These are phyloP conservation scores for Phytophthora ramorum DNA, from an alignment of 352 stramenopile genomes.

Conservation along the genomic window DNA sequence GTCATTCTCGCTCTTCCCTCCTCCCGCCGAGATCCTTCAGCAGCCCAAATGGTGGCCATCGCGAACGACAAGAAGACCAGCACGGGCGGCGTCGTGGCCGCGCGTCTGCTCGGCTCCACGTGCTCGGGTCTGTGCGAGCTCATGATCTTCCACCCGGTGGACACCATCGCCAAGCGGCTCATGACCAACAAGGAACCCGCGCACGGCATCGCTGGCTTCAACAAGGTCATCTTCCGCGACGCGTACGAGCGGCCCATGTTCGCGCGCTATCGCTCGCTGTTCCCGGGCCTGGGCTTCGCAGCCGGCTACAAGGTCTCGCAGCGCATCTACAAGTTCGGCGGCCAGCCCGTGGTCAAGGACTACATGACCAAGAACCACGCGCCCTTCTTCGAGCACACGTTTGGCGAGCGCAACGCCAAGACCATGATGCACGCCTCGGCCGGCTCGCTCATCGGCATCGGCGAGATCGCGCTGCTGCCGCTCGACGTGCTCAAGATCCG, in stretches of 20 bases:
- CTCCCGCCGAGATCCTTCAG: constrained; percentile 18
- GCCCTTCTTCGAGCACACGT: constrained; percentile 87
- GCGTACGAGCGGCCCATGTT: constrained; percentile 80
- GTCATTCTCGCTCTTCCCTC: constrained; percentile 31
- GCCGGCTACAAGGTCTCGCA: constrained; percentile 97
- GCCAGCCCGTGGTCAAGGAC: constrained; percentile 94
- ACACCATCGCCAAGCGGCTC: constrained; percentile 95
- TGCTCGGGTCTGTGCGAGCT: constrained; percentile 94
- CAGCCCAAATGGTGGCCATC: constrained; percentile 54
- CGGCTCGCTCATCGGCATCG: constrained; percentile 94
- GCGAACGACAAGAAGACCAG: constrained; percentile 51
- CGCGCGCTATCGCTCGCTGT: constrained; percentile 88
- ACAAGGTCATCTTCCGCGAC: constrained; percentile 91
- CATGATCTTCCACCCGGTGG: constrained; percentile 95
- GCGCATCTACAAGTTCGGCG: constrained; percentile 97
- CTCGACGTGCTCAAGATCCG: constrained; percentile 98
- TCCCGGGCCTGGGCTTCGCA: constrained; percentile 93
- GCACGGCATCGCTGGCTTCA: constrained; percentile 57
- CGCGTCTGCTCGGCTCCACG: constrained; percentile 92
- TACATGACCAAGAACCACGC: constrained; percentile 92
- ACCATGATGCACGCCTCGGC: constrained; percentile 94
- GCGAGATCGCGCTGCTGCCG: constrained; percentile 94
- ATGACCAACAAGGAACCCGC: constrained; percentile 92
- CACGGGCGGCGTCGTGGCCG: constrained; percentile 58
- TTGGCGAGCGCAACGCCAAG: constrained; percentile 94